These are phyloP conservation scores for Calonectria naviculata DNA, from an alignment of 2,329 filamentous ascomycete species.

Conservation along the genomic window DNA sequence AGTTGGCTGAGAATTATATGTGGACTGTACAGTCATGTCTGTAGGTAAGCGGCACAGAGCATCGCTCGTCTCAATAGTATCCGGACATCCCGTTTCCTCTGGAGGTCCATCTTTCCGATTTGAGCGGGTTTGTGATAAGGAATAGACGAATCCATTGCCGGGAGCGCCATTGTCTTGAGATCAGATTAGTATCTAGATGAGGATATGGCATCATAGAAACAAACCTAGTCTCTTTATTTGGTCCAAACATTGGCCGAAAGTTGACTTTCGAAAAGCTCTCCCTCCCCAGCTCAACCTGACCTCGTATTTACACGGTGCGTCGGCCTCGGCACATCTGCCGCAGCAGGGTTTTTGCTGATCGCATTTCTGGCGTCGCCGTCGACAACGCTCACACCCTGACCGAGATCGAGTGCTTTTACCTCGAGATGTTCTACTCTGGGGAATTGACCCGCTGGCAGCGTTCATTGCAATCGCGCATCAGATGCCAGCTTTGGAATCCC, in stretches of 20 bases:
- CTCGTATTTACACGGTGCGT: constrained; percentile 22
- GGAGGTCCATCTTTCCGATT: too few species aligned
- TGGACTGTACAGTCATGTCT: too few species aligned
- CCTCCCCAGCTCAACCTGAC: constrained; percentile 28
- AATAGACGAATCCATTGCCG: constrained; percentile 23
- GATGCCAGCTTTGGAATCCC: background rate
- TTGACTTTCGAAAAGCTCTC: constrained; percentile 25
- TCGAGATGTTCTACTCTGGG: background rate
- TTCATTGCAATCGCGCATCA: background rate
- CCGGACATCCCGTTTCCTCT: too few species aligned
- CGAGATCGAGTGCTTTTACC: constrained; percentile 25
- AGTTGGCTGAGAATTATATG: background rate
- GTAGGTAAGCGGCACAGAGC: background rate
- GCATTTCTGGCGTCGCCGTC: constrained; percentile 29
- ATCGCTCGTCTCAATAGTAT: too few species aligned
- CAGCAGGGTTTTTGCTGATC: constrained; percentile 30
- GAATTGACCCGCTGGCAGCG: background rate
- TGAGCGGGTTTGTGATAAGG: background rate
- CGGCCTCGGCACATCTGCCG: constrained; percentile 19
- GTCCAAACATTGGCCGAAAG: constrained; percentile 23
- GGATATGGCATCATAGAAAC: background rate
- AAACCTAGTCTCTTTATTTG: constrained; percentile 13
- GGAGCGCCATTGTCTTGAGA: background rate
- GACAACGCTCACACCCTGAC: constrained; percentile 28
- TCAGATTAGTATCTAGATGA: background rate